Conservation (phyloP, 2,329 filamentous ascomycete species). For the Pseudomassariella vexata region DNA sequence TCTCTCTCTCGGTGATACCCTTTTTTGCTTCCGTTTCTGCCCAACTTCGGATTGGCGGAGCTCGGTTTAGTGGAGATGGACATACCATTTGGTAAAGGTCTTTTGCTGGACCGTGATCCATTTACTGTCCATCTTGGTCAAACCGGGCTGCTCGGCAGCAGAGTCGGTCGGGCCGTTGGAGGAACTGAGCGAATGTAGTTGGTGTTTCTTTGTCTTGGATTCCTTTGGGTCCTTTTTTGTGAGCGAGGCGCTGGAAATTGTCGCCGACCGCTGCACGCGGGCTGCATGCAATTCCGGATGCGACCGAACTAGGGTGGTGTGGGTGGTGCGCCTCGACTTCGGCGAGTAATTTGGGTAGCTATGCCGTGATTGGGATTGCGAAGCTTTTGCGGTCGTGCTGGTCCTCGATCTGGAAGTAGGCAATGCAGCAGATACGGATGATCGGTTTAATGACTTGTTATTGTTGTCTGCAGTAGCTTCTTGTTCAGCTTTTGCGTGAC, state of each 20-base stretch:
- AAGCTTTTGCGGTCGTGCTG: too few relatives aligned
- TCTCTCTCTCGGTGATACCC: too few relatives aligned
- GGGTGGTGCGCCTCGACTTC: slow-evolving; percentile 15
- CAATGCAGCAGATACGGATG: too few relatives aligned
- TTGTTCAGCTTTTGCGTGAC: too few relatives aligned
- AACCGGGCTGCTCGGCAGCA: slow-evolving; percentile 37
- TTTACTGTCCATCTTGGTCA: slow-evolving; percentile 60
- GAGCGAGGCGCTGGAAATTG: slow-evolving; percentile 23
- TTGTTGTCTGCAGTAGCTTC: too few relatives aligned
- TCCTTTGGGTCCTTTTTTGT: slow-evolving; percentile 19
- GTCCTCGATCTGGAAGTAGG: too few relatives aligned
- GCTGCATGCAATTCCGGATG: slow-evolving; percentile 39
- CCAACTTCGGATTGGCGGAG: too few relatives aligned
- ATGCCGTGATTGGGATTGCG: too few relatives aligned
- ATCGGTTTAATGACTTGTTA: too few relatives aligned
- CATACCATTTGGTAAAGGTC: slow-evolving; percentile 96
- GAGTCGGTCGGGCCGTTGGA: slow-evolving; percentile 40
- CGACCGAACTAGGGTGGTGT: slow-evolving; percentile 12
- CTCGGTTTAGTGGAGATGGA: slow-evolving; percentile 8
- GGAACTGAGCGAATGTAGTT: slow-evolving; percentile 25
- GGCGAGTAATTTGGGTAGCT: too few relatives aligned
- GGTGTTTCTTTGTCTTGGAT: slow-evolving; percentile 22
- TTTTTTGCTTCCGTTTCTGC: too few relatives aligned
- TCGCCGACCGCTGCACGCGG: slow-evolving; percentile 38
- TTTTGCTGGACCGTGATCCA: slow-evolving; percentile 89